These are phyloP conservation scores for Apophysomyces sp. DNA, from an alignment of 371 early-diverging fungal genomes.

Conservation along the genomic window DNA sequence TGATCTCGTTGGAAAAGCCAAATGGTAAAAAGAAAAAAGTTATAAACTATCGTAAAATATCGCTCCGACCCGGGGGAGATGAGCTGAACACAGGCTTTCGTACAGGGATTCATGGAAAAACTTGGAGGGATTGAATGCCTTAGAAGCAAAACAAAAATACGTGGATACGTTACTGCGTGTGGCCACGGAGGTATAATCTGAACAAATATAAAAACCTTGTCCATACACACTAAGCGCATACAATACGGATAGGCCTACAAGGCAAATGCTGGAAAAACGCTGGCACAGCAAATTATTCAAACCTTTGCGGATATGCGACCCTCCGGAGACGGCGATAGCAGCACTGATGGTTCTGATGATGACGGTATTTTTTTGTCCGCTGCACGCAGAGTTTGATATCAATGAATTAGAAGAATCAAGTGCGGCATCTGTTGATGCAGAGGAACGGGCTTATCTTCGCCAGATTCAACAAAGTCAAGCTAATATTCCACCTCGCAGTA, in stretches of 20 bases:
- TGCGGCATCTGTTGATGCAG: constrained; percentile 23
- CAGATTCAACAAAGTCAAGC: background rate
- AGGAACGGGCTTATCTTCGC: constrained; percentile 25
- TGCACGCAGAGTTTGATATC: background rate
- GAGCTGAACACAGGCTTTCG: background rate
- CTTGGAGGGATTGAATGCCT: constrained; percentile 17
- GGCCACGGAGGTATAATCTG: constrained; percentile 14
- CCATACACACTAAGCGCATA: background rate
- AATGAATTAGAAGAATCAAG: constrained; percentile 6
- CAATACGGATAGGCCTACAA: constrained; percentile 12
- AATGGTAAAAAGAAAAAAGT: constrained; percentile 24
- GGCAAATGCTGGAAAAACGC: constrained; percentile 8
- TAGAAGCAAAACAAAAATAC: constrained; percentile 28
- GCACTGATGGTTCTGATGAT: constrained; percentile 10
- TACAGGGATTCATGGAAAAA: constrained; percentile 32
- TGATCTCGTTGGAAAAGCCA: constrained; percentile 49
- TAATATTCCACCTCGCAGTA: background rate
- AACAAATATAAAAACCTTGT: background rate
- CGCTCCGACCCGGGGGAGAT: background rate
- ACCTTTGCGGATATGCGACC: constrained; percentile 38
- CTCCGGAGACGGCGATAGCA: constrained; percentile 22
- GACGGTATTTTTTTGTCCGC: background rate
- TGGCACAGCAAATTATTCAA: constrained; percentile 34
- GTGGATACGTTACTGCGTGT: constrained; percentile 24
- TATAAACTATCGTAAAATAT: no score